Evolutionary conservation across 179 eudicot genomes (phyloP), one percentile per base, ranked within the genome.

Genomic region (Gypsophila paniculata): DNA sequence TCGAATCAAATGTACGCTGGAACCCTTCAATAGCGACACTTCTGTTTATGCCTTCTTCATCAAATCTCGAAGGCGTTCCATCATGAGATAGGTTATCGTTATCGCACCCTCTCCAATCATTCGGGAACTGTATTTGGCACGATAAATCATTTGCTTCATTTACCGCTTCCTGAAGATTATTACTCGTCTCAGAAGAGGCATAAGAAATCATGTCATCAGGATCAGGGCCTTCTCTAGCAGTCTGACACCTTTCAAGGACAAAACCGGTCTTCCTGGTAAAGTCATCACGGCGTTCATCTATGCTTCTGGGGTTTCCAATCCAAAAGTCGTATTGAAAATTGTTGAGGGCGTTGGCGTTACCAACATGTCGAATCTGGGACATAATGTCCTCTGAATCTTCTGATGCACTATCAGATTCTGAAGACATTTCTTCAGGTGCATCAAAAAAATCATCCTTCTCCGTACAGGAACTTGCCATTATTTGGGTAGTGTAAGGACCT

Each of bases 211-310:
- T 23, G 21, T n/a, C 46, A 11, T 67, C n/a, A 51, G 77, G 79
- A 14, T 54, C 77, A 44, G 74, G 79, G 34, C 80, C 89, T 61
- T 79, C 85, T 74, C 72, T 64, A 18, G 79, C 85, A 6, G 72
- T 80, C 14, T 13, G 77, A 63, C 78, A 69, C 61, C 82, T 59
- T 69, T 87, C 86, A 23, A 79, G 59, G 19, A 69, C 76, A 66
- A 85, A 83, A 58, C 90, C 91, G 68, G 87, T 82, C 82, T 78
- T 76, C 71, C 81, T 81, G 42, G 83, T 65, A 65, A 93, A 89
- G 22, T 85, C 87, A 42, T 72, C 68, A 6, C 98, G 93, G 0
- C 98, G 85, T 73, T 83, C 87, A 69, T 79, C 74, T 67, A 86
- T 82, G 79, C 89, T 91, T 60, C 75, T 84, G 3, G 85, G 87